Conservation (phyloP, 2,329 filamentous ascomycete genomes). For the Orbilia blumenaviensis region DNA sequence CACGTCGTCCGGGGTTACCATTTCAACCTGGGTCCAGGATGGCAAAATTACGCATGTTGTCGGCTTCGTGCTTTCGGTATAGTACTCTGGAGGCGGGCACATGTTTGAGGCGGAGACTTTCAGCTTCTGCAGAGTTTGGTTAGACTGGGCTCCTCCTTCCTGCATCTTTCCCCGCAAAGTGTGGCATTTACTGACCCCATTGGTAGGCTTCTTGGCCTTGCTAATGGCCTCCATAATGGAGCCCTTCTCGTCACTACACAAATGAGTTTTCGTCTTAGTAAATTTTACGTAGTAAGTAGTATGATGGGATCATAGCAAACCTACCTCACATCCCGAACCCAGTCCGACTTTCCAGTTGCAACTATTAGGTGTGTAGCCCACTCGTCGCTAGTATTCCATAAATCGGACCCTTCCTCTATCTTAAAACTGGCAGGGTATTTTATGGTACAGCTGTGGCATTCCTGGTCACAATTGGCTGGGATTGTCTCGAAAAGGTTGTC, state of each 20-base stretch:
- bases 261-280: background rate
- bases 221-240: slow-evolving; percentile 82
- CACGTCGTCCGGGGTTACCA: slow-evolving; percentile 77
- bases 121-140: slow-evolving; percentile 69
- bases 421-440: slow-evolving; percentile 77
- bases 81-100: slow-evolving; percentile 74
- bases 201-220: slow-evolving; percentile 46
- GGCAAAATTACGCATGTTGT: slow-evolving; percentile 86
- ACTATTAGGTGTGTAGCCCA: slow-evolving; percentile 83
- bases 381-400: slow-evolving; percentile 64
- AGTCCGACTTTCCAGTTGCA: slow-evolving; percentile 94
- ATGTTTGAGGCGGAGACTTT: slow-evolving; percentile 95
- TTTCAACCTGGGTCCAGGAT: slow-evolving; percentile 81
- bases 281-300: background rate
- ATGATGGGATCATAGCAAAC: background rate
- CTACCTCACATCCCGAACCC: slow-evolving; percentile 80
- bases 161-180: slow-evolving; percentile 1
- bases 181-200: slow-evolving; percentile 23
- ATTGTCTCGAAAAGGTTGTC: slow-evolving; percentile 51
- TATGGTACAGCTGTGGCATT: slow-evolving; percentile 84
- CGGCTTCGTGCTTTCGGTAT: slow-evolving; percentile 66
- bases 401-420: slow-evolving; percentile 77
- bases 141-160: background rate
- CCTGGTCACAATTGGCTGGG: slow-evolving; percentile 75
- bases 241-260: slow-evolving; percentile 75